Base-by-base conservation (phyloP, 2,329 filamentous ascomycete genomes). In the Curvularia sp. region DNA sequence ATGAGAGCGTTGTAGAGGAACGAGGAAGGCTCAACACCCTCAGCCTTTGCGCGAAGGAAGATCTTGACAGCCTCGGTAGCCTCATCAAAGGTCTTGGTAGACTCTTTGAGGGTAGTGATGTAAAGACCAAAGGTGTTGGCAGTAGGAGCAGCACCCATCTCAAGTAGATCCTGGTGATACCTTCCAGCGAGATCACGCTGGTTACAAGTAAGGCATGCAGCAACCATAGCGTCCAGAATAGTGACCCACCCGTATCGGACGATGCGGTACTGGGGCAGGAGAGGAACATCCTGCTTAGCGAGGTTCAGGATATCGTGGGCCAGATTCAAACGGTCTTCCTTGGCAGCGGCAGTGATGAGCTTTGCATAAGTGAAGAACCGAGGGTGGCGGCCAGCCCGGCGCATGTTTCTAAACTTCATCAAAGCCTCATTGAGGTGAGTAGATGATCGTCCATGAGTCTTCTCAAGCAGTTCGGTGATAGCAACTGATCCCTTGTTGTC, bases 1-100 rank as follows among this genome's bases (percentile, higher is more conserved):
- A 99, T 99, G 28, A 99, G 84, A 49, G 95, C 95, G 71, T 99
- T 99, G 86, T 98, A 99, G 64, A 99, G 80, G 84, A 99, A 99
- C 0, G 94, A 97, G 47, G 91, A 96, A 19, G 95, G 93, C 79
- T 97, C 92, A 13, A 99, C 95, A 58, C 94, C 93, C 80, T 99
- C 95, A 12, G 90, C 83, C 81, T 96, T 93, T 57, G 95, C 93
- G 56, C 93, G 91, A 72, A 95, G 89, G 83, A 99, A 99, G 77
- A 99, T 97, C 80, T 96, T 96, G 74, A 98, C 90, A 55, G 95
- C 95, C 77, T 98, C 95, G 8, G 93, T 93, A 10, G 95, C 95
- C 78, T 99, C 95, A 72, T 99, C 95, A 66, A 97, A 98, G 0
- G 93, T 98, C 86, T 96, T 97, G 65, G 92, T 92, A 0, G 92